These are phyloP conservation scores for Thymus quinquecostatus DNA, from an alignment of 257 asterid species.

Conservation along the genomic window DNA sequence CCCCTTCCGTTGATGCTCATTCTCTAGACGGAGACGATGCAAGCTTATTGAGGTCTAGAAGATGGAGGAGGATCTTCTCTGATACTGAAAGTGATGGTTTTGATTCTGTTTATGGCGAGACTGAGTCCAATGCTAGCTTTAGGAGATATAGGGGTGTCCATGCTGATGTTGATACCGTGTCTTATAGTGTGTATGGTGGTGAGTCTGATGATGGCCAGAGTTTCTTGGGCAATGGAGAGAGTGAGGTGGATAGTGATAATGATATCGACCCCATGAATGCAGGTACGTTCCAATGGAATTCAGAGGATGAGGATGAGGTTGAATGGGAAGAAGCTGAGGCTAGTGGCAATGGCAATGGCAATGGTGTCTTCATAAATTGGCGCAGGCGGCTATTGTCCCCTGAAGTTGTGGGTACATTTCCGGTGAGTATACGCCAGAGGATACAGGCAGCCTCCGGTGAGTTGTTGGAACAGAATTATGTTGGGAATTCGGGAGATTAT, in stretches of 20 bases:
- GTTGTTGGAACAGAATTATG: slow-evolving; percentile 38
- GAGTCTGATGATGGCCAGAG: slow-evolving; percentile 69
- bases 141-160: slow-evolving; percentile 61
- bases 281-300: slow-evolving; percentile 70
- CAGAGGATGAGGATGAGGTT: slow-evolving; percentile 56
- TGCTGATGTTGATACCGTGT: slow-evolving; percentile 62
- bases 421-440: slow-evolving; percentile 37
- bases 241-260: slow-evolving; percentile 58
- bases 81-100: slow-evolving; percentile 82
- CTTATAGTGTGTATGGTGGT: slow-evolving; percentile 64
- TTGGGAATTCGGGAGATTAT: slow-evolving; percentile 47
- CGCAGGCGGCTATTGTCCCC: slow-evolving; percentile 43
- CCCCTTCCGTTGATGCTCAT: slow-evolving; percentile 38
- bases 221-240: slow-evolving; percentile 56
- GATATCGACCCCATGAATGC: slow-evolving; percentile 97
- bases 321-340: slow-evolving; percentile 64
- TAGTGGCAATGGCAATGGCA: slow-evolving; percentile 37
- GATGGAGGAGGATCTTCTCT: slow-evolving; percentile 69
- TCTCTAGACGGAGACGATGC: slow-evolving; percentile 52
- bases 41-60: slow-evolving; percentile 51
- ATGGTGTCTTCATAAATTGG: slow-evolving; percentile 31
- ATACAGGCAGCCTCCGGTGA: slow-evolving; percentile 33
- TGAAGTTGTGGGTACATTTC: slow-evolving; percentile 42
- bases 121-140: slow-evolving; percentile 71
- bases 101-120: slow-evolving; percentile 78